Percentiles rank a stretch among this genome's conserved stretches.
Conservation (phyloP, 2,329 filamentous ascomycete genomes). For the Herpotrichia juniperi region DNA sequence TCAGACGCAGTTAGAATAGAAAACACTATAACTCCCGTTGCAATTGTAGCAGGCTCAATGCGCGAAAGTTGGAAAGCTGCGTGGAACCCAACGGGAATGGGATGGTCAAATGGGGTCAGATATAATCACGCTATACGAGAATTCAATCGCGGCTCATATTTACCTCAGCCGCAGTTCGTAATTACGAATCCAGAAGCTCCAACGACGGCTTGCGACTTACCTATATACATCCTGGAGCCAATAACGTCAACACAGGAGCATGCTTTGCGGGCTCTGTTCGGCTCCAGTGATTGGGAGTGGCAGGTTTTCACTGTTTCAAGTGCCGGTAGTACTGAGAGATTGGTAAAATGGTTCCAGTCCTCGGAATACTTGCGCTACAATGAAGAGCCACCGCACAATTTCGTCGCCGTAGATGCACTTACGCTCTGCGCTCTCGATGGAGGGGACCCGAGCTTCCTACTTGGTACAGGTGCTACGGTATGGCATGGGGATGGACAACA, state of each 20-base stretch:
- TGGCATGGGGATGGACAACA: not conserved
- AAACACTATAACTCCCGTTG: not conserved
- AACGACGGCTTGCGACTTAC: not conserved
- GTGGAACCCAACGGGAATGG: not conserved
- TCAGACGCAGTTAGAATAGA: not conserved
- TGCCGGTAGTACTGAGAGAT: not conserved
- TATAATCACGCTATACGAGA: not conserved
- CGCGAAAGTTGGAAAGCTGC: not conserved
- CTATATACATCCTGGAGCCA: slow-evolving; percentile 2
- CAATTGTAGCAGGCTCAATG: not conserved
- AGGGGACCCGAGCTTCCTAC: not conserved
- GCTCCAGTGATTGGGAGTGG: not conserved
- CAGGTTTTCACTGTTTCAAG: not conserved
- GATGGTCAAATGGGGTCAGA: not conserved
- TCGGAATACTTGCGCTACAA: not conserved
- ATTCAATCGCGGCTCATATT: not conserved
- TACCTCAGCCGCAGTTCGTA: too few relatives aligned
- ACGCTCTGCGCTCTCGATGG: not conserved
- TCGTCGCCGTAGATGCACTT: slow-evolving; percentile 1
- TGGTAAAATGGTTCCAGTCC: slow-evolving; percentile 1
- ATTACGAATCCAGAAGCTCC: slow-evolving; percentile 4
- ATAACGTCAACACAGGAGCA: not conserved
- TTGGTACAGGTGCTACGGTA: not conserved
- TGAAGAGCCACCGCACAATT: not conserved
- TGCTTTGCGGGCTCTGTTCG: not conserved